A percentile compares a stretch with the other conserved stretches of the same genome.
Conservation (phyloP, 495 filamentous ascomycete species). For the Annulohypoxylon maeteangense region DNA sequence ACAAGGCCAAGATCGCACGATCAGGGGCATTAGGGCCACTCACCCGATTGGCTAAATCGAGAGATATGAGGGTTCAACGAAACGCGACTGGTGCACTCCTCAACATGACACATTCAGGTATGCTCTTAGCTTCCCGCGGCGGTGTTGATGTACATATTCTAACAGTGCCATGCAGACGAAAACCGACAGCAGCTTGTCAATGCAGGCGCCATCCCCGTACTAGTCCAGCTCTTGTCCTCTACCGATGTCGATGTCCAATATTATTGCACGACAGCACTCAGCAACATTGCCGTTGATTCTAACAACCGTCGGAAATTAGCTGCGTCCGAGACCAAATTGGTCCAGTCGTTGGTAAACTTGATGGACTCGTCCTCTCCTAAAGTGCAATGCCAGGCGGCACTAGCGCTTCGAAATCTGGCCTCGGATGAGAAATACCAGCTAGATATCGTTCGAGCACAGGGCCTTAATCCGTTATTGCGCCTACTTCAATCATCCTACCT, state of each 20-base stretch:
- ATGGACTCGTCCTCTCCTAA: conserved; percentile 98
- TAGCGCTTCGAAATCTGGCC: conserved; percentile 93
- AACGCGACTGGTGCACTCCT: conserved; percentile 96
- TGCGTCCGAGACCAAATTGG: conserved; percentile 85
- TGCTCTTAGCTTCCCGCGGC: conserved; percentile 32
- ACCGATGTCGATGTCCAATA: conserved; percentile 97
- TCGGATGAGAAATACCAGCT: conserved; percentile 99
- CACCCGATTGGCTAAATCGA: conserved; percentile 92
- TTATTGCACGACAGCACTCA: conserved; percentile 97
- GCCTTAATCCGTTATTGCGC: conserved; percentile 83
- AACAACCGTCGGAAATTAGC: conserved; percentile 90
- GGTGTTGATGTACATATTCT: conserved; percentile 18
- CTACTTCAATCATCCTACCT: conserved; percentile 94
- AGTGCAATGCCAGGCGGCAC: conserved; percentile 95
- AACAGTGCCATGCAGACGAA: conserved; percentile 72
- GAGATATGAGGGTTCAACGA: conserved; percentile 97
- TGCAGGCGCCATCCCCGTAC: conserved; percentile 93
- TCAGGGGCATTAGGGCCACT: conserved; percentile 92
- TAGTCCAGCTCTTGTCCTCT: conserved; percentile 92
- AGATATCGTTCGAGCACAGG: conserved; percentile 91
- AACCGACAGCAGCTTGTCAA: conserved; percentile 97
- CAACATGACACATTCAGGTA: conserved; percentile 99
- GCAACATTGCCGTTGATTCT: conserved; percentile 96
- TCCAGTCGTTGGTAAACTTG: conserved; percentile 91
- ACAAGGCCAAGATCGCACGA: conserved; percentile 97